phyloP scores from a whole-genome alignment of 1,139 yeast genomes.

The Saccharomyces hybrid region DNA sequence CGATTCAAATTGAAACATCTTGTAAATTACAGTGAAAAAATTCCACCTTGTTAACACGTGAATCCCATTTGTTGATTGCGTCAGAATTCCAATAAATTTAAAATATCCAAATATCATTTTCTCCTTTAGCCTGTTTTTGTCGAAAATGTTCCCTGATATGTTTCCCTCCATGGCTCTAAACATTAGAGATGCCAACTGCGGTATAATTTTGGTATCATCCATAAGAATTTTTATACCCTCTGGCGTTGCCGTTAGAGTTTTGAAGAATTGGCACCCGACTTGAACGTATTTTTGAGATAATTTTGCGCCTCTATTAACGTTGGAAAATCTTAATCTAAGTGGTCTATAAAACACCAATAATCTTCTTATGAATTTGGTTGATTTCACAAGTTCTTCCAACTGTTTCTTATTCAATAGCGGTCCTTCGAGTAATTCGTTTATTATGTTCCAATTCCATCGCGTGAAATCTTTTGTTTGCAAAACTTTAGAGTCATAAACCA shows the following conservation, averaged over 20 bases:
- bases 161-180: slow-evolving; percentile 52
- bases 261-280: slow-evolving; percentile 68
- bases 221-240: slow-evolving; percentile 61
- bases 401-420: slow-evolving; percentile 66
- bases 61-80: slow-evolving; percentile 54
- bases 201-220: slow-evolving; percentile 65
- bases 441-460: slow-evolving; percentile 82
- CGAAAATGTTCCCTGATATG: slow-evolving; percentile 67
- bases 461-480: slow-evolving; percentile 69
- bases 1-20: slow-evolving; percentile 52
- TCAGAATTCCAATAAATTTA: slow-evolving; percentile 64
- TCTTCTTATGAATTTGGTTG: slow-evolving; percentile 80
- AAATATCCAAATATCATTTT: slow-evolving; percentile 75
- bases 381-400: slow-evolving; percentile 69
- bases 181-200: slow-evolving; percentile 80
- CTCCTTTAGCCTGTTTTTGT: slow-evolving; percentile 48
- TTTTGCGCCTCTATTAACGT: slow-evolving; percentile 44
- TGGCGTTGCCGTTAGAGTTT: slow-evolving; percentile 52
- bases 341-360: slow-evolving; percentile 85
- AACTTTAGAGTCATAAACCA: slow-evolving; percentile 63
- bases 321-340: slow-evolving; percentile 76
- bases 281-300: slow-evolving; percentile 48
- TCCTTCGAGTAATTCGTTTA: slow-evolving; percentile 65
- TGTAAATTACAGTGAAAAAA: slow-evolving; percentile 70
- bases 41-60: slow-evolving; percentile 73